Percentiles rank a stretch among this genome's conserved stretches.
Evolutionary conservation across 2,329 filamentous ascomycete species (phyloP).

Genomic region (Aureobasidium melanogenum): DNA sequence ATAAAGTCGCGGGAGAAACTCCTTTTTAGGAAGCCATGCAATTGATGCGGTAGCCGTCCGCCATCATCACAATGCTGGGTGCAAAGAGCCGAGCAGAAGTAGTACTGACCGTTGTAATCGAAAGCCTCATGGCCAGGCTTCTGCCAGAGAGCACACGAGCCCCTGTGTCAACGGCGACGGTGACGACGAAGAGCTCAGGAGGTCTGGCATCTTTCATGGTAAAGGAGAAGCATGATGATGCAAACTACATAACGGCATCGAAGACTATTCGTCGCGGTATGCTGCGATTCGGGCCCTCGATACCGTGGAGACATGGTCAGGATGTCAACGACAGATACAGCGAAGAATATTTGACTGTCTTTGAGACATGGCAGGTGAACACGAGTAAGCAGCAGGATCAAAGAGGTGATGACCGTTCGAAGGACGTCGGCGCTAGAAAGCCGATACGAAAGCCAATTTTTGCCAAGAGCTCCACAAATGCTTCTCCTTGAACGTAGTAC

Average conservation of each 20-base stretch:
- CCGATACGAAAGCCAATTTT: background rate
- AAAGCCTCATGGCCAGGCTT: background rate
- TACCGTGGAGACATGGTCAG: too few species aligned
- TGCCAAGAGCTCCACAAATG: background rate
- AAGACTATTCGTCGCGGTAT: background rate
- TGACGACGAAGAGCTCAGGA: background rate
- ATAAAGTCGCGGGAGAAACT: background rate
- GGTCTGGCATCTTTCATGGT: background rate
- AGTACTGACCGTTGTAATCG: constrained; percentile 2
- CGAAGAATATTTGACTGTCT: too few species aligned
- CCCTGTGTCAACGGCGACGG: background rate
- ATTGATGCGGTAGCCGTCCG: background rate
- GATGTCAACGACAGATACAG: too few species aligned
- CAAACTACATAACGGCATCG: background rate
- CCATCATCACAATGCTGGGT: background rate
- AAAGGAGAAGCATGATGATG: background rate
- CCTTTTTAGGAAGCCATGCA: background rate
- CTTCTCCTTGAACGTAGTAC: background rate
- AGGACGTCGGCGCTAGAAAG: background rate
- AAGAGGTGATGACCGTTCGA: background rate
- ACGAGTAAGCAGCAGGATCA: background rate
- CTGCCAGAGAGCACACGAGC: background rate
- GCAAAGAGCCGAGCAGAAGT: background rate
- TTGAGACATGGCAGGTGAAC: background rate
- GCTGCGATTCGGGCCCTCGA: background rate